phyloP scores from a whole-genome alignment of 2,329 filamentous ascomycete species.

The Leptoxyphium fumago region DNA sequence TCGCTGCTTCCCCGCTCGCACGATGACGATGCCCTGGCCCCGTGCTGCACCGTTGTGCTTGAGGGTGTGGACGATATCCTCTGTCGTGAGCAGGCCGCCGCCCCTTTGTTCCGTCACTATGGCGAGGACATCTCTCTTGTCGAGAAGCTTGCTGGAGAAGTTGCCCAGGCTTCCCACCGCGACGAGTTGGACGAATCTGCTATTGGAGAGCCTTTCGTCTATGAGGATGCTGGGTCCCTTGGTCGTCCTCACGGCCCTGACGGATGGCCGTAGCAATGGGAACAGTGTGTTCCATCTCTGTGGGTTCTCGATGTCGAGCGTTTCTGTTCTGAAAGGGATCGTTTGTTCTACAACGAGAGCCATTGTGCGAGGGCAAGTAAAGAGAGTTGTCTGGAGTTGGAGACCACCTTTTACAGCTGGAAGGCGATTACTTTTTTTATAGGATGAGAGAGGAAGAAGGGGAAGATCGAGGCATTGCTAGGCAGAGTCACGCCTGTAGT shows the following conservation, averaged over 20 bases:
- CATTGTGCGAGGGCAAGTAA: conserved; percentile 9
- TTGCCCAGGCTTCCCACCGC: conserved; percentile 16
- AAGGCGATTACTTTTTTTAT: neutral
- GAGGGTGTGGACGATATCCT: conserved; percentile 15
- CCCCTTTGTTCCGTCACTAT: conserved; percentile 15
- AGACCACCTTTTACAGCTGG: neutral
- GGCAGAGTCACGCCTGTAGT: too few relatives aligned
- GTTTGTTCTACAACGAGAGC: conserved; percentile 23
- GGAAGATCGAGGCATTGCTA: neutral
- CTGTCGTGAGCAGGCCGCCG: conserved; percentile 13
- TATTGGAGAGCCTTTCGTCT: conserved; percentile 13
- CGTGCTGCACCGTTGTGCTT: conserved; percentile 10
- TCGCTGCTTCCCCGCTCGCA: conserved; percentile 14
- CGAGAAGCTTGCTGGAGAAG: conserved; percentile 21
- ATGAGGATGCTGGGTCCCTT: conserved; percentile 19
- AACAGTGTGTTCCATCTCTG: conserved; percentile 19
- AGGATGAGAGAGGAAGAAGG: neutral
- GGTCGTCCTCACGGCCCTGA: conserved; percentile 12
- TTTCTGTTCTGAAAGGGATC: conserved; percentile 15
- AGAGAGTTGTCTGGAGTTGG: neutral
- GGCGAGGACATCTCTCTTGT: conserved; percentile 19
- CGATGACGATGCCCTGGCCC: conserved; percentile 16
- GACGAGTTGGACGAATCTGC: conserved; percentile 15
- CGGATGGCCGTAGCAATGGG: conserved; percentile 19
- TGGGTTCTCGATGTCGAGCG: conserved; percentile 17